Conservation (phyloP, 2,329 filamentous ascomycete genomes). For the Apiospora sp. region DNA sequence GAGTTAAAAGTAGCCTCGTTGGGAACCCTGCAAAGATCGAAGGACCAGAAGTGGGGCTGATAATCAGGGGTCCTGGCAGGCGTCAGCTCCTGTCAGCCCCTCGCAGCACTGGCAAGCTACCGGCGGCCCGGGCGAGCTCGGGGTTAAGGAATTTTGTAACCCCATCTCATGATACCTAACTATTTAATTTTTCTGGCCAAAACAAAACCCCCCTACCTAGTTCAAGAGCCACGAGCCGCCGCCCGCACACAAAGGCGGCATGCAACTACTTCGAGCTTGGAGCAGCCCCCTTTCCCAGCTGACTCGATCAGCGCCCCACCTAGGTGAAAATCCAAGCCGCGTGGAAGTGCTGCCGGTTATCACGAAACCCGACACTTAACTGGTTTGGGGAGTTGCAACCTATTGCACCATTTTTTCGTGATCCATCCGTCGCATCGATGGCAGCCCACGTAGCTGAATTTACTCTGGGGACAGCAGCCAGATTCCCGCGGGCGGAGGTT, state of each 20-base stretch:
- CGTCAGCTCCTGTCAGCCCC: conserved; percentile 9
- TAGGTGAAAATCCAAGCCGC: background rate
- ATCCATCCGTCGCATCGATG: background rate
- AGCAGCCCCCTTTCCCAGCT: conserved; percentile 21
- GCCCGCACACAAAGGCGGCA: conserved; percentile 8
- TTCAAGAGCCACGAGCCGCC: background rate
- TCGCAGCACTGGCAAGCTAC: background rate
- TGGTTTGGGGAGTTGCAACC: conserved; percentile 20
- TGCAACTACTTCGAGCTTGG: conserved; percentile 15
- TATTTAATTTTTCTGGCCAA: background rate
- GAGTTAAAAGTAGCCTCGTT: conserved; percentile 7
- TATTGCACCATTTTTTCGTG: background rate
- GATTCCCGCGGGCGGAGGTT: background rate
- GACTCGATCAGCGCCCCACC: conserved; percentile 20
- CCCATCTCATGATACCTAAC: conserved; percentile 3
- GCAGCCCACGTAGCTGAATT: background rate
- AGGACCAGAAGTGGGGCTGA: background rate
- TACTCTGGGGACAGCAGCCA: background rate
- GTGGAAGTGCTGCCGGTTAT: conserved; percentile 1
- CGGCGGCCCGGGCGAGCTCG: background rate
- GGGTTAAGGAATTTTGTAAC: conserved; percentile 18
- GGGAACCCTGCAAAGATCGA: conserved; percentile 6
- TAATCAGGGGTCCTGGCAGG: conserved; percentile 15
- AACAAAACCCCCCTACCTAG: conserved; percentile 4
- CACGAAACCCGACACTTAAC: conserved; percentile 7